Evolutionary conservation across 2,329 filamentous ascomycete species (phyloP), one percentile per base, ranked within the genome.

Genomic region (Clonostachys chloroleuca): DNA sequence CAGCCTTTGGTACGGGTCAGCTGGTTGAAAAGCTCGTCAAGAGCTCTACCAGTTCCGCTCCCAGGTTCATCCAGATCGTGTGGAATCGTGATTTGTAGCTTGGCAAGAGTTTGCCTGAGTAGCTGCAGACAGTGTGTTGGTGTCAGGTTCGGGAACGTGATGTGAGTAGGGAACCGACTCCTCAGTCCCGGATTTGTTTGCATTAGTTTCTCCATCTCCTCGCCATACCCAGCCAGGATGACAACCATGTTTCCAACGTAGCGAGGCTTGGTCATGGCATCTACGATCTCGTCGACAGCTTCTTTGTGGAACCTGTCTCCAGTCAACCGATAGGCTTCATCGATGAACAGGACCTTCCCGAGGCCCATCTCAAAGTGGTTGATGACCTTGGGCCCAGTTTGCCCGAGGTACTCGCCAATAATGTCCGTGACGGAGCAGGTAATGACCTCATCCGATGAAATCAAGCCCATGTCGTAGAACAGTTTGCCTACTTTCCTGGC

Each of bases 391-490:
- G 83, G 84, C 0, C 80, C 83, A 0, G 84, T 89, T 0, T 88
- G 83, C 0, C 86, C 86, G 1, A 86, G 58, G 40, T 81, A 89
- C 55, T 86, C 70, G 0, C 82, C 86, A 2, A 90, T 69, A 0
- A 91, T 63, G 36, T 90, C 84, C 0, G 81, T 80, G 0, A 83
- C 83, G 0, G 86, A 89, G 46, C 74, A 77, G 51, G 89, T 83
- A 0, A 83, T 60, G 0, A 89, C 83, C 40, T 86, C 78, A 0
- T 72, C 73, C 0, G 73, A 70, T 0, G 80, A 66, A 0, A 91
- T 67, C 42, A 90, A 76, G 0, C 86, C 85, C 74, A 91, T 81
- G 56, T 90, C 80, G 56, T 87, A 89, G 56, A 80, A 91, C 0
- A 91, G 69, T 51, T 87, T 77, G 2, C 86, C 87, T 69, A 91